A percentile compares a stretch with the other conserved stretches of the same genome.
Evolutionary conservation across 148 eudicot species (phyloP).

Genomic region (Vaccinium darrowii): DNA sequence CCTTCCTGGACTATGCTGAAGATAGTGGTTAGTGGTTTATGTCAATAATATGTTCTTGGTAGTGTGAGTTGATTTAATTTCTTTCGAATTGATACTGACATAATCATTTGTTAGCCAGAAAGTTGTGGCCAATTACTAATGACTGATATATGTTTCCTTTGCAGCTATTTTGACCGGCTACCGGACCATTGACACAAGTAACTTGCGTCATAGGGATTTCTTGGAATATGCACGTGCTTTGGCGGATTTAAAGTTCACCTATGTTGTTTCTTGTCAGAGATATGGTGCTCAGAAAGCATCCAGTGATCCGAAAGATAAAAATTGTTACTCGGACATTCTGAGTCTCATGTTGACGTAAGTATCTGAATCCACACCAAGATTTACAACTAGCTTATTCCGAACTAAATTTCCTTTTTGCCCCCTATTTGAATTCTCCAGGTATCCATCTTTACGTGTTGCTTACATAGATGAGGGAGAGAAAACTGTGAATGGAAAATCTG

Average conservation of each 20-base stretch:
- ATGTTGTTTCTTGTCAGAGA: slow-evolving; percentile 94
- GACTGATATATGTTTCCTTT: slow-evolving; percentile 18
- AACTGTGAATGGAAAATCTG: slow-evolving; percentile 50
- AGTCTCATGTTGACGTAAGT: slow-evolving; percentile 88
- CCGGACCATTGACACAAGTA: slow-evolving; percentile 61
- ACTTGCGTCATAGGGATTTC: slow-evolving; percentile 37
- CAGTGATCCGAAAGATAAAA: slow-evolving; percentile 59
- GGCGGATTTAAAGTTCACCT: slow-evolving; percentile 95
- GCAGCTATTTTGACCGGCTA: slow-evolving; percentile 86
- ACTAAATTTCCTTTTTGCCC: background rate
- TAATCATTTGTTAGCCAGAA: background rate
- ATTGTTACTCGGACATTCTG: slow-evolving; percentile 71
- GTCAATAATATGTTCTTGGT: background rate
- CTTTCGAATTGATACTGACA: background rate
- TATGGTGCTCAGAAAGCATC: slow-evolving; percentile 93
- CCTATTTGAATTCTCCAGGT: slow-evolving; percentile 42
- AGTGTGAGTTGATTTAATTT: background rate
- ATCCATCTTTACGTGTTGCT: slow-evolving; percentile 94
- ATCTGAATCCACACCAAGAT: background rate
- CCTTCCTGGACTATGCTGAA: slow-evolving; percentile 78
- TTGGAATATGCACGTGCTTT: slow-evolving; percentile 69
- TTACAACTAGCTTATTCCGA: background rate
- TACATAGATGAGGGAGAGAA: slow-evolving; percentile 94
- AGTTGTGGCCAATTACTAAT: slow-evolving; percentile 7
- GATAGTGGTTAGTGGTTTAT: slow-evolving; percentile 55